A percentile compares a stretch with the other conserved stretches of the same genome.
Evolutionary conservation across 2,329 filamentous ascomycete genomes (phyloP).

Genomic region (Aspergillus texensis): DNA sequence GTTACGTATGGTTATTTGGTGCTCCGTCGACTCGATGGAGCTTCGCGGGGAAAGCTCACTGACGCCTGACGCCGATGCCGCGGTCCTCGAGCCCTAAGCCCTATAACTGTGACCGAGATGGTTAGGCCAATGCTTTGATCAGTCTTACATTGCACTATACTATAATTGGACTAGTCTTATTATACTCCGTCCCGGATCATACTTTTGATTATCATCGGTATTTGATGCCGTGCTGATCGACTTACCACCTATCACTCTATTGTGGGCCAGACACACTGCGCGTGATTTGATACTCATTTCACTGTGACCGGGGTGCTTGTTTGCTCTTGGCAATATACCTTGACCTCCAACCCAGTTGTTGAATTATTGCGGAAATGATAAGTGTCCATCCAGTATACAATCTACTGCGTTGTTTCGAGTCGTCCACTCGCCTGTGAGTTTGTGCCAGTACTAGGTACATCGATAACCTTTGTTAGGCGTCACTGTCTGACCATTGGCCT

Average conservation of each 20-base stretch:
- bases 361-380: neutral
- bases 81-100: conserved; percentile 18
- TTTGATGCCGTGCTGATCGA: neutral
- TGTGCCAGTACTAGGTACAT: neutral
- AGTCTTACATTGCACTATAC: neutral
- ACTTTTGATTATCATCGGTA: neutral
- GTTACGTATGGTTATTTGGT: conserved; percentile 15
- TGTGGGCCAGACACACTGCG: neutral
- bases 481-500: neutral
- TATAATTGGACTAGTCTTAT: neutral
- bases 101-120: conserved; percentile 6
- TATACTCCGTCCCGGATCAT: neutral
- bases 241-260: neutral
- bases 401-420: neutral
- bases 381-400: neutral
- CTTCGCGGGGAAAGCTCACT: conserved; percentile 26
- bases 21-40: conserved; percentile 16
- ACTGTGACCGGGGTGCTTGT: neutral
- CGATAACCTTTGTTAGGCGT: neutral
- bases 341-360: neutral
- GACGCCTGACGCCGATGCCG: conserved; percentile 9
- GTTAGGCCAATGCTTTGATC: neutral
- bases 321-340: neutral
- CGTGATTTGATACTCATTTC: neutral
- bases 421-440: neutral